Base-by-base conservation (phyloP, 1,284 basidiomycete species). In the Malassezia furfur region DNA sequence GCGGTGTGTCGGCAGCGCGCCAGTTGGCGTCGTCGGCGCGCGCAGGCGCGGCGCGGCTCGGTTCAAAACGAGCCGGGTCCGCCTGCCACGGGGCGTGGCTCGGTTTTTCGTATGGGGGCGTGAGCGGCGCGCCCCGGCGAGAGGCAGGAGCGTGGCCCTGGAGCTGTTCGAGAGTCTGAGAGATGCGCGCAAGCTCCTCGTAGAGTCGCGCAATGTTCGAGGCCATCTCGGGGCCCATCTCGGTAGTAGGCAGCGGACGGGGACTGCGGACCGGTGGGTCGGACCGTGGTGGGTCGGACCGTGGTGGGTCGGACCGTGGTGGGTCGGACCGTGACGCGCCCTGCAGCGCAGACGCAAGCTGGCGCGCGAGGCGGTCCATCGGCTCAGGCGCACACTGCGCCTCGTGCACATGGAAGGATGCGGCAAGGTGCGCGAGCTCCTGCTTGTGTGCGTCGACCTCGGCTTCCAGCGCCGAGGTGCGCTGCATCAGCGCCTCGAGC, bases 161-260 rank as follows among this genome's bases (percentile, higher is more conserved):
- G 15, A 50, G 17, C 14, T 41, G 38, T 10, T 34, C 30, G 15
- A 47, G 22, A 11, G 53, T 50, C 7, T 39, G 32, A 10, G 55
- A 48, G 5, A 57, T 36, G 11, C 55, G 55, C 12, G 11, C 35
- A 12, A 57, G 55, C 40, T 57, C 55, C 17, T 40, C 55, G 32
- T 52, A 48, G 25, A 57, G 22, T 7, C 50, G 43, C 38, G 31
- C 12, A 9, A 52, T 43, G 21, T 12, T 22, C 6, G 36, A 14
- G 12, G 28, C n/a, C 52, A 35, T 17, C 15, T 14, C 19, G 11
- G 51, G 22, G 25, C 11, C 35, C 7, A n/a, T 41, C n/a, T 39
- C 28, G 10, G 30, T 2, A 14, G 38, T n/a, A 19, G 22, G 17
- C 10, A 14, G 15, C 9, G 17, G 22, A 17, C 17, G 17, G 15